Base-by-base conservation (phyloP, 2,329 filamentous ascomycete genomes). In the Gaeumannomyces sp. region DNA sequence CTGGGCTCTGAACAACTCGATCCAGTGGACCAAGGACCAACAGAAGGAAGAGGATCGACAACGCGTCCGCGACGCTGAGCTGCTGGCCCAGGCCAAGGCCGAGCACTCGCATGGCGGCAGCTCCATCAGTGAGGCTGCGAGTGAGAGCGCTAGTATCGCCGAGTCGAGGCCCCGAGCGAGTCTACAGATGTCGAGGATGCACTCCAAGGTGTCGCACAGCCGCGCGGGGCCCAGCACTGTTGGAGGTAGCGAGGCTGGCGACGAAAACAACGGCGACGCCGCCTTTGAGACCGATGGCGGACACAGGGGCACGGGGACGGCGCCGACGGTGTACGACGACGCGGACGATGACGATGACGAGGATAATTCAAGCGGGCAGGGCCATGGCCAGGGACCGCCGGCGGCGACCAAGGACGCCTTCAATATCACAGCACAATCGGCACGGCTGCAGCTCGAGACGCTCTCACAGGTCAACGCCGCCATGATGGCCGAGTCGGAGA, bases 1-100 rank as follows among this genome's bases (percentile, higher is more conserved):
- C 77, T 99, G 95, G 95, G 92, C 95, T 0, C 81, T 99, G 68
- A 99, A 99, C 79, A 99, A 99, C 75, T 94, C 95, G 7, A 99
- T 99, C 62, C 95, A 98, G 74, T 98, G 92, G 90, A 89, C 92
- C 68, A 99, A 99, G 76, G 95, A 99, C 72, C 95, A 98, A 77
- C 93, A 92, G 10, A 93, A 90, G 70, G 92, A 96, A 75, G 94
- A 97, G 71, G 89, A 94, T 73, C 88, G 83, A 69, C 88, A 93
- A 67, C 88, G 88, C 45, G 87, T 87, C 10, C 88, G 87, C 65
- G 90, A 89, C 71, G 89, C 89, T 7, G 92, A 95, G 75, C 83
- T 89, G 50, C 77, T 96, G 63, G 86, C 86, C 68, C 89, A 93
- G 73, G 92, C 91, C 64, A 93, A 93, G 75, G 88, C 89, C 22